Conservation (phyloP, 2,329 filamentous ascomycete species). For the Phaeophleospora eucalypticola region DNA sequence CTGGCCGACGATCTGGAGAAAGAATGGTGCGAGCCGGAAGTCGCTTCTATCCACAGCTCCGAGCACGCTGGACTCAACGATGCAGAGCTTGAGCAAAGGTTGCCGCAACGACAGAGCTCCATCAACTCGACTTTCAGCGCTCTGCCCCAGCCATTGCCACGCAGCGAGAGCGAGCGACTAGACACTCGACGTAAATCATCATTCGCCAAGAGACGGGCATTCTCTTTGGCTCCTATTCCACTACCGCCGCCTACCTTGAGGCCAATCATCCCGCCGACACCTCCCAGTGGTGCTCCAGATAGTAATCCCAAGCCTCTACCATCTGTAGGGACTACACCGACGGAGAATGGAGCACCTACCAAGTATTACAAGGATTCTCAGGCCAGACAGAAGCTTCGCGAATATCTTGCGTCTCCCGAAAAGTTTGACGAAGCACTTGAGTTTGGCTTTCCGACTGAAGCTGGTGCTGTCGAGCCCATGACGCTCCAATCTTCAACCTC, state of each 20-base stretch:
- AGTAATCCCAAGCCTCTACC: constrained; percentile 6
- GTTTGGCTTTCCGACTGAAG: constrained; percentile 70
- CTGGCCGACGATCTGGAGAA: constrained; percentile 12
- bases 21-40: constrained; percentile 16
- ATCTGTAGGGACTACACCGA: constrained; percentile 2
- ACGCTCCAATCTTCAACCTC: constrained; percentile 20
- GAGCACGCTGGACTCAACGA: constrained; percentile 8
- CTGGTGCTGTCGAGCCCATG: constrained; percentile 2
- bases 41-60: constrained; percentile 12
- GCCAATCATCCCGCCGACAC: constrained; percentile 22
- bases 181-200: constrained; percentile 9
- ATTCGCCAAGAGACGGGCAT: constrained; percentile 20
- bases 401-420: constrained; percentile 82
- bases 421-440: constrained; percentile 95
- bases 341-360: constrained; percentile 8
- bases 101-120: constrained; percentile 12
- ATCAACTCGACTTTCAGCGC: constrained; percentile 12
- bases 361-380: constrained; percentile 87
- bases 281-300: constrained; percentile 10
- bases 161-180: constrained; percentile 1
- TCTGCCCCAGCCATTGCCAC: constrained; percentile 3
- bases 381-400: constrained; percentile 76
- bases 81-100: constrained; percentile 7
- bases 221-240: constrained; percentile 25
- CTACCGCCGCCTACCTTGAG: constrained; percentile 28